Conservation (phyloP, 306 rosid species). For the Prunus mira region DNA sequence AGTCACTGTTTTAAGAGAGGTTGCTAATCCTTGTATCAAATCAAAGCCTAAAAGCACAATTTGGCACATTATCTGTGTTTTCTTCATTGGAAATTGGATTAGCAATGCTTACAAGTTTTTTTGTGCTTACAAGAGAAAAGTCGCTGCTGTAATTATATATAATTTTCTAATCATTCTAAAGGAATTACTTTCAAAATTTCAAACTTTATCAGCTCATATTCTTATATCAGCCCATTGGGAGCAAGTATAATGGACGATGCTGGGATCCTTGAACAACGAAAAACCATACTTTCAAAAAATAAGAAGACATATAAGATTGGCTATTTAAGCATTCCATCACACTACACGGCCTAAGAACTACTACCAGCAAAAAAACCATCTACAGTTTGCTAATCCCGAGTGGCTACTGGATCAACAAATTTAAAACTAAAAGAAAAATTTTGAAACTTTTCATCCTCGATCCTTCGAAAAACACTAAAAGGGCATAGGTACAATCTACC, state of each 20-base stretch:
- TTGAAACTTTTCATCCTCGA: conserved; percentile 1
- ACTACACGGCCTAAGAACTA: conserved; percentile 1
- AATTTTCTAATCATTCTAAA: no score
- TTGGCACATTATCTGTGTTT: no score
- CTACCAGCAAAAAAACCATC: not conserved
- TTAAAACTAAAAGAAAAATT: not conserved
- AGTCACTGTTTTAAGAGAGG: not conserved
- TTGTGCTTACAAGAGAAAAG: no score
- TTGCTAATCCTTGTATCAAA: not conserved
- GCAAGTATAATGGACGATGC: not conserved
- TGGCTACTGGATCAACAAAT: not conserved
- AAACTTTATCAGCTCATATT: no score
- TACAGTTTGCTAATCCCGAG: conserved; percentile 9
- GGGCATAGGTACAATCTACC: conserved; percentile 19
- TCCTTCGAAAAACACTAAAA: conserved; percentile 21
- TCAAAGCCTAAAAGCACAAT: not conserved
- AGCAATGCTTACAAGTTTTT: no score
- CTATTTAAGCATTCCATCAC: conserved; percentile 8
- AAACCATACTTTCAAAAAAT: not conserved
- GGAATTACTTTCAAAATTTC: no score
- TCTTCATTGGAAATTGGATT: no score
- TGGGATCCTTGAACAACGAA: not conserved
- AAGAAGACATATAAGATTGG: not conserved
- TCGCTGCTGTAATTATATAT: no score
- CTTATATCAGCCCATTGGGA: not conserved